Conservation (phyloP, 1,284 basidiomycete species). For the Boletus sp. region DNA sequence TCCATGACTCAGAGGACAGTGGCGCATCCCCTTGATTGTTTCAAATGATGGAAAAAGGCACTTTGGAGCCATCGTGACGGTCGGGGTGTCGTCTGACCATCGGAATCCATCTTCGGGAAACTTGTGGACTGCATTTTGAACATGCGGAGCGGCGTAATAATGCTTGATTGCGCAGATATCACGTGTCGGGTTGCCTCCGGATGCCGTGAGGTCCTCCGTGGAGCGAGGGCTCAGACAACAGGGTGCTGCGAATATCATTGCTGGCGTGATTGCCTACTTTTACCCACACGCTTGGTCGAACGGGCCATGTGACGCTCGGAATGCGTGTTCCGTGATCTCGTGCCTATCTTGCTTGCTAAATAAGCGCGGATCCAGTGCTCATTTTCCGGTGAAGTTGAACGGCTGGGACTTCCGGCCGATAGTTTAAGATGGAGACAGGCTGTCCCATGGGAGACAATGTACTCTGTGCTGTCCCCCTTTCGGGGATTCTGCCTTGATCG, state of each 20-base stretch:
- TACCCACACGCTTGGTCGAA: background rate
- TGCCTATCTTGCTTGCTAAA: background rate
- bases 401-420: background rate
- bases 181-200: background rate
- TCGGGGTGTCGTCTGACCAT: background rate
- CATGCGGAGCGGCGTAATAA: background rate
- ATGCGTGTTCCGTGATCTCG: background rate
- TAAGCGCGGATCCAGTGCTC: background rate
- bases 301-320: background rate
- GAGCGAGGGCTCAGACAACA: background rate
- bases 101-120: background rate
- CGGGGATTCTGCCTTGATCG: background rate
- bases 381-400: background rate
- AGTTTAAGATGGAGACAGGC: no score
- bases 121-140: no score
- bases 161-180: background rate
- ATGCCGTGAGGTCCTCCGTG: background rate
- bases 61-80: background rate
- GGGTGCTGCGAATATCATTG: background rate
- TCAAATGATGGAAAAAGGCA: background rate
- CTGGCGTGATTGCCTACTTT: background rate
- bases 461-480: background rate
- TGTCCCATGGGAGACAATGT: no score
- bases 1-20: background rate
- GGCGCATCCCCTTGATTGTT: background rate